These are phyloP conservation scores for Dipteronia sinensis DNA, from an alignment of 345 rosid species.

Conservation along the genomic window DNA sequence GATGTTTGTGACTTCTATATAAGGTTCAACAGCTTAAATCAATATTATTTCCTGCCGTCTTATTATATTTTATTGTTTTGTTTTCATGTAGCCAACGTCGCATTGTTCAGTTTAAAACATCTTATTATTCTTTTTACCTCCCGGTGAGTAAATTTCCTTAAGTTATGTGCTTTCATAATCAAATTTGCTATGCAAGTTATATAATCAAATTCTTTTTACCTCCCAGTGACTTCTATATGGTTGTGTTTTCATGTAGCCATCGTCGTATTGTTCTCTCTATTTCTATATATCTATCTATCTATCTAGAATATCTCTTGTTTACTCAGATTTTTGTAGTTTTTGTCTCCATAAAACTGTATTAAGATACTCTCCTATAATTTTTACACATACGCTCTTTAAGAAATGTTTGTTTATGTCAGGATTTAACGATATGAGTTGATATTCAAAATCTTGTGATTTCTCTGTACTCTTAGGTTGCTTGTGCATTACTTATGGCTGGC, in stretches of 20 bases:
- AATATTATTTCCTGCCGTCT: background rate
- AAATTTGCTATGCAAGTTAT: background rate
- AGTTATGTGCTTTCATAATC: background rate
- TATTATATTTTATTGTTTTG: background rate
- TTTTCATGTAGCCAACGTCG: conserved; percentile 36
- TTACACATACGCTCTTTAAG: background rate
- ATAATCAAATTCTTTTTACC: too few relatives aligned
- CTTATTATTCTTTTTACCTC: conserved; percentile 50
- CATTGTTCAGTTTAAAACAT: conserved; percentile 50
- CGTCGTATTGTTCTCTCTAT: too few relatives aligned
- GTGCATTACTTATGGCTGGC: conserved; percentile 46
- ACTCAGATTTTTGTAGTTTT: background rate
- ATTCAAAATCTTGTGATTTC: background rate
- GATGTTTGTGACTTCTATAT: background rate
- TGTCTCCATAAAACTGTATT: background rate
- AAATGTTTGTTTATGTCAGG: background rate
- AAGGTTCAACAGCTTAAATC: background rate
- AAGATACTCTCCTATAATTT: background rate
- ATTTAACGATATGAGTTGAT: background rate
- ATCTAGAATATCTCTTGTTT: background rate
- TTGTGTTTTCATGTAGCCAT: too few relatives aligned
- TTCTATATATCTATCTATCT: too few relatives aligned
- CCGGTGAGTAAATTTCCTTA: conserved; percentile 33
- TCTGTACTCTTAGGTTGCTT: conserved; percentile 37
- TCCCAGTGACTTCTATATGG: too few relatives aligned